These are phyloP conservation scores for Phialocephala sp. DNA, from an alignment of 2,329 filamentous ascomycete species.

Conservation along the genomic window DNA sequence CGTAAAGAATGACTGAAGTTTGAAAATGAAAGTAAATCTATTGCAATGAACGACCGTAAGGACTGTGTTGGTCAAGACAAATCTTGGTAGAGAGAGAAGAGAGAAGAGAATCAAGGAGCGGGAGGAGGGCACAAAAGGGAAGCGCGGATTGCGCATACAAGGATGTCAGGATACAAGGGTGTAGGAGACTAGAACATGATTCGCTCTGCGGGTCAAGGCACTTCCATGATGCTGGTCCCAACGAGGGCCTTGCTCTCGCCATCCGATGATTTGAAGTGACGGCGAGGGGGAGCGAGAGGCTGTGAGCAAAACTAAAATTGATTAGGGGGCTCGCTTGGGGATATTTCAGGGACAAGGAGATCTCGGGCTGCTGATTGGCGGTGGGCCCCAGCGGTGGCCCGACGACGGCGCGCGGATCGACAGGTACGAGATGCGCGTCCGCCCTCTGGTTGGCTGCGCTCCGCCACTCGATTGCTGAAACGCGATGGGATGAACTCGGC, in stretches of 20 bases:
- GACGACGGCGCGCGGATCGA: slow-evolving; percentile 18
- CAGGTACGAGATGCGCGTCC: slow-evolving; percentile 13
- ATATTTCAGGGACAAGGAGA: not conserved
- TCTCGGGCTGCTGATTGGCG: slow-evolving; percentile 27
- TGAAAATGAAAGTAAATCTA: slow-evolving; percentile 37
- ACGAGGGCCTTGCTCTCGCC: slow-evolving; percentile 11
- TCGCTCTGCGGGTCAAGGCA: slow-evolving; percentile 25
- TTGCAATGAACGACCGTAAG: slow-evolving; percentile 40
- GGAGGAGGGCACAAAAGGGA: slow-evolving; percentile 28
- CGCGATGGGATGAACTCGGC: slow-evolving; percentile 21
- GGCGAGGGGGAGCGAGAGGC: slow-evolving; percentile 15
- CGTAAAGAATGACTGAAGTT: slow-evolving; percentile 43
- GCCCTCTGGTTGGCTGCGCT: slow-evolving; percentile 12
- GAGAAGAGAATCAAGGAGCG: slow-evolving; percentile 24
- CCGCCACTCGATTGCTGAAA: slow-evolving; percentile 20
- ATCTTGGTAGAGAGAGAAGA: slow-evolving; percentile 37
- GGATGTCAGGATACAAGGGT: slow-evolving; percentile 26
- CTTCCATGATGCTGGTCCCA: slow-evolving; percentile 16
- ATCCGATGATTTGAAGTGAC: slow-evolving; percentile 8
- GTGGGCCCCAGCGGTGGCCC: not conserved
- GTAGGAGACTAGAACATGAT: slow-evolving; percentile 26
- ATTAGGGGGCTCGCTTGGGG: slow-evolving; percentile 28
- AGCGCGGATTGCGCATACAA: slow-evolving; percentile 29
- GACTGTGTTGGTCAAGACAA: slow-evolving; percentile 41
- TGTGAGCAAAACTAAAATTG: slow-evolving; percentile 22